A percentile compares a stretch with the other conserved stretches of the same genome.
phyloP scores from a whole-genome alignment of 306 rosid species.

The Prunus mongolica region DNA sequence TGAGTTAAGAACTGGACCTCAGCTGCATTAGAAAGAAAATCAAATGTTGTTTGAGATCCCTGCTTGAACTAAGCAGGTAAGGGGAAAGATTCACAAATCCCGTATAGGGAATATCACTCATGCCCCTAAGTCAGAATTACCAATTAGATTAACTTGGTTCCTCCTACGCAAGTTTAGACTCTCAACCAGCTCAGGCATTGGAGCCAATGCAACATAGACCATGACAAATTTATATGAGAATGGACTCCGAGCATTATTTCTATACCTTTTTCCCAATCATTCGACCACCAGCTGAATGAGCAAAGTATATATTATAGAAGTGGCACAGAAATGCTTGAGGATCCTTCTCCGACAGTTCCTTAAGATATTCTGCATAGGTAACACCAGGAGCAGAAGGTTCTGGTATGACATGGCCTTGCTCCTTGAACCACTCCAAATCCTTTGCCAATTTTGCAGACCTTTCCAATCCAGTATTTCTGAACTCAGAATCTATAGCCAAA shows the following conservation, averaged over 20 bases:
- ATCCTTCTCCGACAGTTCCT: conserved; percentile 68
- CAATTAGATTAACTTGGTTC: neutral
- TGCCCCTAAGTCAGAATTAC: neutral
- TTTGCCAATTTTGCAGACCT: conserved; percentile 76
- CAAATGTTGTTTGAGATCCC: neutral
- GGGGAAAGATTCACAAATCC: neutral
- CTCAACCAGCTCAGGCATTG: neutral
- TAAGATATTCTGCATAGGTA: conserved; percentile 64
- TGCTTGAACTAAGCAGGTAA: neutral
- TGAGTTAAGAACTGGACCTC: neutral
- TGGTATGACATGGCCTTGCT: conserved; percentile 79
- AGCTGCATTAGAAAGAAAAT: neutral
- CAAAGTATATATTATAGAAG: conserved; percentile 90
- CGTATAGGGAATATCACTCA: neutral
- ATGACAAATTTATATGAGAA: neutral
- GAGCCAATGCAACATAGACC: neutral
- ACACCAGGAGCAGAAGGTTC: conserved; percentile 86
- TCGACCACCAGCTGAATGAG: conserved; percentile 96
- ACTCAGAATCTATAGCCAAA: conserved; percentile 60
- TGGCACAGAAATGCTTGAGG: conserved; percentile 95
- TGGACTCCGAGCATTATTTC: conserved; percentile 1
- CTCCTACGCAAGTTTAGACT: neutral
- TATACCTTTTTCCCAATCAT: conserved; percentile 89
- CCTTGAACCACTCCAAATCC: conserved; percentile 95
- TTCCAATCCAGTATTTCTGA: conserved; percentile 89